phyloP scores from a whole-genome alignment of 2,329 filamentous ascomycete genomes.

The Cladophialophora chaetospira region DNA sequence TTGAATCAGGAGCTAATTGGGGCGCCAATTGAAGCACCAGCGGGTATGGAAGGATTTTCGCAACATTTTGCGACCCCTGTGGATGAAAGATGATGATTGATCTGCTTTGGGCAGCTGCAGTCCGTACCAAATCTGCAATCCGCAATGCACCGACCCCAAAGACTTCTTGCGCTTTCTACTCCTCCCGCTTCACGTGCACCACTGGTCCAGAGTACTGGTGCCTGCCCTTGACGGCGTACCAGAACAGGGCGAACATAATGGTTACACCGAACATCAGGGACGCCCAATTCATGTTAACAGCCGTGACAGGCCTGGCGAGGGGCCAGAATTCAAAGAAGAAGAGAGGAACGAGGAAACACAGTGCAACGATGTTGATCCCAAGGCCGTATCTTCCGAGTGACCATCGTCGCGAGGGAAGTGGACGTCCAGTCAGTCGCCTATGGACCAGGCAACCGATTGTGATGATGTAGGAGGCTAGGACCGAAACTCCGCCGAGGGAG shows the following conservation, averaged over 20 bases:
- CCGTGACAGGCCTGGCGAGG: conserved; percentile 31
- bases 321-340: conserved; percentile 47
- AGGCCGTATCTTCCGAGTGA: conserved; percentile 36
- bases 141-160: too few species aligned
- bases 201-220: conserved; percentile 46
- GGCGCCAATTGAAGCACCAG: too few species aligned
- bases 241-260: conserved; percentile 46
- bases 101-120: too few species aligned
- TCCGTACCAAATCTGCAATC: too few species aligned
- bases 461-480: conserved; percentile 39
- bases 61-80: too few species aligned
- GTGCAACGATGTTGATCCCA: conserved; percentile 39
- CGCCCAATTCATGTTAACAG: conserved; percentile 45
- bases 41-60: too few species aligned
- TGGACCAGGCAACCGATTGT: conserved; percentile 50
- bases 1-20: too few species aligned
- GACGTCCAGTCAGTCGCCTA: conserved; percentile 45
- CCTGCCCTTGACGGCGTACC: conserved; percentile 46
- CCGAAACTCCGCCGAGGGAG: conserved; percentile 40
- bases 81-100: too few species aligned
- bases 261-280: conserved; percentile 48
- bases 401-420: conserved; percentile 48
- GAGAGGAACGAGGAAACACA: conserved; percentile 39
- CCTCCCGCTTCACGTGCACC: conserved; percentile 37
- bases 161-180: too few species aligned